Evolutionary conservation across 2,329 filamentous ascomycete genomes (phyloP).

Genomic region (Akanthomyces uredinophilus): DNA sequence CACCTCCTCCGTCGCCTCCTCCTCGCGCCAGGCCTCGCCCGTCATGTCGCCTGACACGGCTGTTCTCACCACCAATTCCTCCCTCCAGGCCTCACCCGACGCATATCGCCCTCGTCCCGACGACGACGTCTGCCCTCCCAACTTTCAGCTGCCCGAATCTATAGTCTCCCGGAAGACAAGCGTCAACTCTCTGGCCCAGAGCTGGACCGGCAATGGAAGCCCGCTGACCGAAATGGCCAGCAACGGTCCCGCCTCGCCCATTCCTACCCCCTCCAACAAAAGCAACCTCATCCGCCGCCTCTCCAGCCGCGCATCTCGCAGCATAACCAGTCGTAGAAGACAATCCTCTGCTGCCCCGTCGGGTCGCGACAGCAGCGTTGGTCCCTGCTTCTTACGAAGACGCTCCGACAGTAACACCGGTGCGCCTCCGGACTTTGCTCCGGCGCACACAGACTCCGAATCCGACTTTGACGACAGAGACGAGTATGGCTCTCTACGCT

Average conservation of each 20-base stretch:
- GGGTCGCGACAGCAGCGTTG: constrained; percentile 81
- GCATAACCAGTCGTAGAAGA: constrained; percentile 60
- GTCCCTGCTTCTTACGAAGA: constrained; percentile 79
- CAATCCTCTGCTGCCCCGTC: constrained; percentile 72
- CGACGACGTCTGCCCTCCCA: constrained; percentile 45
- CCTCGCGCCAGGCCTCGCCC: constrained; percentile 51
- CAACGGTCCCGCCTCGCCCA: constrained; percentile 14
- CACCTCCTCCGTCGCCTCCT: constrained; percentile 51
- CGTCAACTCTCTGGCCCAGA: constrained; percentile 59
- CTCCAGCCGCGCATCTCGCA: constrained; percentile 72
- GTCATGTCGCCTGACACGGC: constrained; percentile 50
- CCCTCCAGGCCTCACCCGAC: constrained; percentile 64
- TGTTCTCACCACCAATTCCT: constrained; percentile 54
- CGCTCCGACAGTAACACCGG: constrained; percentile 86
- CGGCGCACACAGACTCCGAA: constrained; percentile 47
- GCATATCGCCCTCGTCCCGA: constrained; percentile 47
- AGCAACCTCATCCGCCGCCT: constrained; percentile 70
- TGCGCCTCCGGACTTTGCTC: constrained; percentile 45
- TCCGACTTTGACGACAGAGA: constrained; percentile 51
- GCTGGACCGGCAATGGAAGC: constrained; percentile 50
- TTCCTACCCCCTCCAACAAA: constrained; percentile 34
- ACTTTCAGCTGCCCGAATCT: constrained; percentile 70
- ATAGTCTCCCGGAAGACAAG: constrained; percentile 57
- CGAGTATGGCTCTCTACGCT: constrained; percentile 34
- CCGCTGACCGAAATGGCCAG: constrained; percentile 42